These are phyloP conservation scores for Leccinum subrobustum DNA, from an alignment of 1,284 basidiomycete species.

Conservation along the genomic window DNA sequence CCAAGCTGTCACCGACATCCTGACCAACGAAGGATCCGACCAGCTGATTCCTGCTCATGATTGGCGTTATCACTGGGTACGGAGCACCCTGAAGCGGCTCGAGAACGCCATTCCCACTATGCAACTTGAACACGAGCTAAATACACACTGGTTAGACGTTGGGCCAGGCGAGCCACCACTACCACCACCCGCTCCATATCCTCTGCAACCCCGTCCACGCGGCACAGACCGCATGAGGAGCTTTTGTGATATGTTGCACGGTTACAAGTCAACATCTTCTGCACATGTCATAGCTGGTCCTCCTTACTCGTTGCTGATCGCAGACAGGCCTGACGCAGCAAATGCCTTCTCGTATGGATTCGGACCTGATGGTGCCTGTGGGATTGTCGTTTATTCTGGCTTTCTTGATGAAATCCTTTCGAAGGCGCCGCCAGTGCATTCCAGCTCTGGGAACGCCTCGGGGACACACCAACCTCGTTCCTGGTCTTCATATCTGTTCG, in stretches of 20 bases:
- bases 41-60: constrained; percentile 66
- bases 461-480: constrained; percentile 33
- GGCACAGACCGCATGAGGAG: constrained; percentile 61
- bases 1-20: constrained; percentile 73
- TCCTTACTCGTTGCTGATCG: constrained; percentile 83
- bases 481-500: constrained; percentile 51
- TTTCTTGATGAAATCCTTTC: constrained; percentile 80
- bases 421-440: constrained; percentile 34
- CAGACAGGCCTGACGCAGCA: constrained; percentile 72
- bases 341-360: constrained; percentile 94
- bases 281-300: constrained; percentile 72
- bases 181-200: constrained; percentile 70
- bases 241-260: constrained; percentile 50
- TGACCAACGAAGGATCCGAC: constrained; percentile 66
- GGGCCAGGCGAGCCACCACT: constrained; percentile 51
- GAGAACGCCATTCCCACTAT: constrained; percentile 71
- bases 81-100: constrained; percentile 68
- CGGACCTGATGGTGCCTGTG: constrained; percentile 84
- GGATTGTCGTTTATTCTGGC: constrained; percentile 87
- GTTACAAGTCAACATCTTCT: constrained; percentile 38
- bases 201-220: constrained; percentile 69
- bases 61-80: constrained; percentile 86
- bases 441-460: constrained; percentile 13
- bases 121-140: constrained; percentile 51
- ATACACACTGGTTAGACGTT: constrained; percentile 55